Evolutionary conservation across 495 filamentous ascomycete genomes (phyloP).

Genomic region (Xylona heveae): DNA sequence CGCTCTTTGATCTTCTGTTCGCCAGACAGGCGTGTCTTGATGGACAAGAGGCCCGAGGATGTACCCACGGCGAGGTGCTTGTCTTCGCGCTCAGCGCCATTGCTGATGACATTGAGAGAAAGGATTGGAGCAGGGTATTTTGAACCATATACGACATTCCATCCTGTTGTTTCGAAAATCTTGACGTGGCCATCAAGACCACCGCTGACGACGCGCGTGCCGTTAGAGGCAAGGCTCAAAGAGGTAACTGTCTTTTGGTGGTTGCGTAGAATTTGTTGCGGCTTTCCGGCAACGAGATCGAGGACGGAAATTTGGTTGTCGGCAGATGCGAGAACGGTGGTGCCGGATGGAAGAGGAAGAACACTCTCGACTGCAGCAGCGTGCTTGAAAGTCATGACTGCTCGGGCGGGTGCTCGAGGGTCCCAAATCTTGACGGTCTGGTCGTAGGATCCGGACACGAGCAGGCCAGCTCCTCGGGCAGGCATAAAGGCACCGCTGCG

Average conservation of each 20-base stretch:
- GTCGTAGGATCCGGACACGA: slow-evolving; percentile 86
- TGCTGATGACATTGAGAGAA: slow-evolving; percentile 49
- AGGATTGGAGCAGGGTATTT: slow-evolving; percentile 87
- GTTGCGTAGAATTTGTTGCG: slow-evolving; percentile 64
- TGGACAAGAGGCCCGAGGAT: slow-evolving; percentile 71
- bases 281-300: slow-evolving; percentile 80
- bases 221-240: slow-evolving; percentile 53
- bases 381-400: slow-evolving; percentile 86
- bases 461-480: slow-evolving; percentile 44
- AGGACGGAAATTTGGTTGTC: slow-evolving; percentile 85
- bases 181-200: slow-evolving; percentile 91
- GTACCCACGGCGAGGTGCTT: slow-evolving; percentile 87
- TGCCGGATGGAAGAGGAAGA: slow-evolving; percentile 65
- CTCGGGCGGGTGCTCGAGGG: slow-evolving; percentile 41
- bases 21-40: slow-evolving; percentile 70
- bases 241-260: slow-evolving; percentile 96
- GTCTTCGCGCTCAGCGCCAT: slow-evolving; percentile 45
- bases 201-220: slow-evolving; percentile 62
- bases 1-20: slow-evolving; percentile 56
- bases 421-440: slow-evolving; percentile 89
- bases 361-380: slow-evolving; percentile 67
- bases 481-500: slow-evolving; percentile 72
- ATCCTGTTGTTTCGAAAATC: slow-evolving; percentile 73
- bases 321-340: slow-evolving; percentile 63
- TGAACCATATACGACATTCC: slow-evolving; percentile 80